Evolutionary conservation across 108 stramenopile genomes (phyloP), one percentile per base, ranked within the genome.

Genomic region (Epithemia pelagica): DNA sequence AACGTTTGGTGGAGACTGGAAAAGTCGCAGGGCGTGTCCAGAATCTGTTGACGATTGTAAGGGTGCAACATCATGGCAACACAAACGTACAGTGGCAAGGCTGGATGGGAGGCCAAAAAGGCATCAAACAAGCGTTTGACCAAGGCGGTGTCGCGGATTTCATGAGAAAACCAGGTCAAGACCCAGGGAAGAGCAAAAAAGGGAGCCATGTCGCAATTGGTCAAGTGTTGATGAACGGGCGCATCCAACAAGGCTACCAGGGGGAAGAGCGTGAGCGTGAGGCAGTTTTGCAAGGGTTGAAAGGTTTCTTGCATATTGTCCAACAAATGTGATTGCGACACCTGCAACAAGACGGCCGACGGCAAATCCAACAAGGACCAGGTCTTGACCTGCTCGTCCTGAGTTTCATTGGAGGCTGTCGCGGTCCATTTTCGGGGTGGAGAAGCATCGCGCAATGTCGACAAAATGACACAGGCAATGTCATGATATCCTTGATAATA

Each of bases 401-500:
- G 28, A 5, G 10, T 29, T 2, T 2, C 20, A 1, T 21, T 25
- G 7, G 62, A 33, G 20, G n/a, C 3, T 26, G 29, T 5, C 3
- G 28, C 7, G 5, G 61, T 61, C 37, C 37, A 46, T 46, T 5
- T 15, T 10, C 37, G 5, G 37, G 37, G 37, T 7, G 56, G 56
- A 29, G n/a, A 7, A 27, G 29, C 30, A n/a, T 21, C 61, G 18
- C 65, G 46, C 3, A 66, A 25, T 28, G 65, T 55, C 27, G 54
- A 27, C 55, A 92, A 59, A 30, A 92, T 75, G 63, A 92, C 86
- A 62, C 83, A 82, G 1, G 87, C 85, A n/a, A 93, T 83, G 69
- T 93, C 92, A 67, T 93, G 92, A 79, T 85, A 93, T 28, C 92
- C 92, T 67, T 93, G 92, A 75, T 90, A 93, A 72, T 93, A 93